These are phyloP conservation scores for Pouteria glomerata DNA, from an alignment of 148 eudicot species.

Conservation along the genomic window DNA sequence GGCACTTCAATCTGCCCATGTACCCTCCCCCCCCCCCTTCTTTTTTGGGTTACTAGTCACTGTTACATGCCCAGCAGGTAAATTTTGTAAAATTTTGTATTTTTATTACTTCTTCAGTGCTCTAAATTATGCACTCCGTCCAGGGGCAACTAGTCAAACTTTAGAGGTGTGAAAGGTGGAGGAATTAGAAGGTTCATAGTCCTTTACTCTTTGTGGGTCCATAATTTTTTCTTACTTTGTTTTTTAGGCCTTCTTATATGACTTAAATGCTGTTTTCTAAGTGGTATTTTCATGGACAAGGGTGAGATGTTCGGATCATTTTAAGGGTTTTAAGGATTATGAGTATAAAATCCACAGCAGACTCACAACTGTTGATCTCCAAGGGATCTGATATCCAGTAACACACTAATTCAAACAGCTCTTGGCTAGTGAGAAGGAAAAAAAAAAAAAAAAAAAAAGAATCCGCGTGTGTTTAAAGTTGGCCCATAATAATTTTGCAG, in stretches of 20 bases:
- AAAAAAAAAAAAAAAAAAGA: too few relatives aligned
- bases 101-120: too few relatives aligned
- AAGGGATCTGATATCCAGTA: too few relatives aligned
- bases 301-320: too few relatives aligned
- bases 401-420: too few relatives aligned
- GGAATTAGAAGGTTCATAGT: constrained; percentile 12
- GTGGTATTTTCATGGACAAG: neutral
- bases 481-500: too few relatives aligned
- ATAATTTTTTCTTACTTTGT: neutral
- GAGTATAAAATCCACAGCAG: too few relatives aligned
- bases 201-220: constrained; percentile 8
- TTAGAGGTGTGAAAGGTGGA: neutral
- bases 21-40: neutral
- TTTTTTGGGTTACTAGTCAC: neutral
- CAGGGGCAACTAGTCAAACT: neutral
- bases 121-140: neutral
- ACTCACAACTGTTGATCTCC: too few relatives aligned
- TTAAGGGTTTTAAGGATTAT: too few relatives aligned
- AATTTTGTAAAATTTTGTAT: neutral
- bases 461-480: too few relatives aligned
- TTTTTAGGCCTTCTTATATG: neutral
- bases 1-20: neutral
- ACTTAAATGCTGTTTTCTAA: neutral
- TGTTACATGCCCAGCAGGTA: neutral
- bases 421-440: too few relatives aligned